phyloP scores from a whole-genome alignment of 1,284 basidiomycete species.

The Megacollybia platyphylla region DNA sequence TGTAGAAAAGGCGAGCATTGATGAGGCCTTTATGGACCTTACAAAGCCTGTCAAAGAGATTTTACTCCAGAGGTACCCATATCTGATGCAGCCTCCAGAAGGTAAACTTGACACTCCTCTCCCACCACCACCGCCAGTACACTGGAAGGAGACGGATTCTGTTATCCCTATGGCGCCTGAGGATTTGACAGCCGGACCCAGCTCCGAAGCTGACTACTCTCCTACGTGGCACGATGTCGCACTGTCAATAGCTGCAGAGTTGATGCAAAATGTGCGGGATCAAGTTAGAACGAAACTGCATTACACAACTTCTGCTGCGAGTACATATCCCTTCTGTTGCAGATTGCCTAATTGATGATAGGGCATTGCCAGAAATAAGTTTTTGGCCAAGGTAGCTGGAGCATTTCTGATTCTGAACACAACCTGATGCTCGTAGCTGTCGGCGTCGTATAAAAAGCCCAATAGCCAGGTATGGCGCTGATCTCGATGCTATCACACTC shows the following conservation, averaged over 20 bases:
- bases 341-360: conserved; percentile 14
- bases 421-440: conserved; percentile 35
- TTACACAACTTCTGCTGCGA: conserved; percentile 89
- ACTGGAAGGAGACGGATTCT: conserved; percentile 59
- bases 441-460: conserved; percentile 84
- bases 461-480: conserved; percentile 56
- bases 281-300: conserved; percentile 67
- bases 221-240: conserved; percentile 87
- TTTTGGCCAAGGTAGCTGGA: conserved; percentile 71
- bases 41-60: conserved; percentile 65
- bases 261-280: conserved; percentile 69
- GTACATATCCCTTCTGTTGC: conserved; percentile 13
- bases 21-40: conserved; percentile 86
- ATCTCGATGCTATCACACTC: conserved; percentile 3
- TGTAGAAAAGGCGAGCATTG: conserved; percentile 74
- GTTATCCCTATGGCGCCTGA: conserved; percentile 51
- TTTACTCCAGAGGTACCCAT: conserved; percentile 64
- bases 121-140: conserved; percentile 62
- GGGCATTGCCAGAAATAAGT: conserved; percentile 92
- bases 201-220: conserved; percentile 18
- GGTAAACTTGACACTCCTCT: conserved; percentile 67
- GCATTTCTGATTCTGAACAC: background rate
- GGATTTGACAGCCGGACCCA: conserved; percentile 10
- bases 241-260: conserved; percentile 77
- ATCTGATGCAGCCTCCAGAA: conserved; percentile 58